phyloP scores from a whole-genome alignment of 2,329 filamentous ascomycete genomes.

The Scopulariopsis brevicaulis region DNA sequence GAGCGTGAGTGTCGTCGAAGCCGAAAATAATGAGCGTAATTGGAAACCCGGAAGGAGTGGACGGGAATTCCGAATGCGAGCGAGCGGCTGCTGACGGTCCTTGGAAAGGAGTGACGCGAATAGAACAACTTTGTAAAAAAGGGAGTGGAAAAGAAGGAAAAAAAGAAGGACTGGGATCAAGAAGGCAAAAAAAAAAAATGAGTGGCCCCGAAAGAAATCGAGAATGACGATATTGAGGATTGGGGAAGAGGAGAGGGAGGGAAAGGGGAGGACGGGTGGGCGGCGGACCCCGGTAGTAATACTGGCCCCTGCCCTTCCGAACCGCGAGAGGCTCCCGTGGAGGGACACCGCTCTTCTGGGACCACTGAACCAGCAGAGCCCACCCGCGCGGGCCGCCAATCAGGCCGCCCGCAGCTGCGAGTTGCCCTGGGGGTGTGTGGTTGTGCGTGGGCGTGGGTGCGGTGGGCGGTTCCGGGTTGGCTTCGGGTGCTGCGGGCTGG shows the following conservation, averaged over 20 bases:
- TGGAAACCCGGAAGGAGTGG: constrained; percentile 19
- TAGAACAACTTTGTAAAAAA: constrained; percentile 8
- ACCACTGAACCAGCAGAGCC: neutral
- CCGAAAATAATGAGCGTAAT: constrained; percentile 10
- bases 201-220: constrained; percentile 15
- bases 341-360: constrained; percentile 4
- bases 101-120: constrained; percentile 9
- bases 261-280: constrained; percentile 21
- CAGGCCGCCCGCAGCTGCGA: neutral
- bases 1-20: constrained; percentile 3
- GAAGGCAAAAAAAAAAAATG: constrained; percentile 19
- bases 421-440: neutral
- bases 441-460: neutral
- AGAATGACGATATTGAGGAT: constrained; percentile 7
- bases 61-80: constrained; percentile 1
- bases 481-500: neutral
- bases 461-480: neutral
- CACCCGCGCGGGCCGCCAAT: neutral
- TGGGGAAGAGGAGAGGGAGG: constrained; percentile 17
- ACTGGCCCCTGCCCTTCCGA: constrained; percentile 13
- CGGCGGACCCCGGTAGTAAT: constrained; percentile 22
- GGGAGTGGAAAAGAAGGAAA: constrained; percentile 8
- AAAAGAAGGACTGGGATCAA: constrained; percentile 17
- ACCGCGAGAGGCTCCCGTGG: neutral
- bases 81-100: neutral